phyloP scores from a whole-genome alignment of 805 yeast species.

The Teunomyces kruisii region DNA sequence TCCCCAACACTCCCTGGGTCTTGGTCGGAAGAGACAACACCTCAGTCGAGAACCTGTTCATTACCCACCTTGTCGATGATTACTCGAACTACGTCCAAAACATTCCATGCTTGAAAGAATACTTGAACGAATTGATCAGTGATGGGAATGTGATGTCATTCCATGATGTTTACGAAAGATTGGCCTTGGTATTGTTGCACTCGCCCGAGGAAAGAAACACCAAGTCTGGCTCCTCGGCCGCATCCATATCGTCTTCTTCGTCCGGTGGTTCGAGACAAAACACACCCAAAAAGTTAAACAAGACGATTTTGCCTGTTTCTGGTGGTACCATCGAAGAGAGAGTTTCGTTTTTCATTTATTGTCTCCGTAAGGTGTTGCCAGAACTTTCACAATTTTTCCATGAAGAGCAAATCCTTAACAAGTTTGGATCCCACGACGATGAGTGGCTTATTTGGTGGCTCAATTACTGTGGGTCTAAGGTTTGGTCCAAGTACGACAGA shows the following conservation, averaged over 20 bases:
- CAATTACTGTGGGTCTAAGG: conserved; percentile 85
- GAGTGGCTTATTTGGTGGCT: conserved; percentile 97
- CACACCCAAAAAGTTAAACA: conserved; percentile 23
- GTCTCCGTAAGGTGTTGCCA: conserved; percentile 64
- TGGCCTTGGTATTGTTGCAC: conserved; percentile 73
- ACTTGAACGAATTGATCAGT: conserved; percentile 24
- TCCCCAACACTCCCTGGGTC: conserved; percentile 52
- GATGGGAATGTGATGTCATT: conserved; percentile 46
- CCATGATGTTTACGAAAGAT: conserved; percentile 70
- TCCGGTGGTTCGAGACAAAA: background rate
- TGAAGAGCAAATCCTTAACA: conserved; percentile 74
- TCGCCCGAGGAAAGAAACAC: conserved; percentile 51
- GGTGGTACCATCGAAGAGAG: conserved; percentile 70
- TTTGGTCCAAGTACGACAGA: conserved; percentile 75
- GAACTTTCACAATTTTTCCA: conserved; percentile 73
- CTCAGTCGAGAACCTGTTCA: conserved; percentile 22
- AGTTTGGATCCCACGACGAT: conserved; percentile 59
- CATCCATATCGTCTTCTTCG: conserved; percentile 1
- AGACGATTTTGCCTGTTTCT: conserved; percentile 46
- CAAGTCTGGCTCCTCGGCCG: background rate
- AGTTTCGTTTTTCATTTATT: conserved; percentile 64
- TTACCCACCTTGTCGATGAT: conserved; percentile 36
- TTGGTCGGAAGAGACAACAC: conserved; percentile 51
- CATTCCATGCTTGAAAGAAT: conserved; percentile 24
- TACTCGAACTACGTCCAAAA: conserved; percentile 38